Evolutionary conservation across 2,329 filamentous ascomycete species (phyloP).

Genomic region (Trichoderma cornu-damae): DNA sequence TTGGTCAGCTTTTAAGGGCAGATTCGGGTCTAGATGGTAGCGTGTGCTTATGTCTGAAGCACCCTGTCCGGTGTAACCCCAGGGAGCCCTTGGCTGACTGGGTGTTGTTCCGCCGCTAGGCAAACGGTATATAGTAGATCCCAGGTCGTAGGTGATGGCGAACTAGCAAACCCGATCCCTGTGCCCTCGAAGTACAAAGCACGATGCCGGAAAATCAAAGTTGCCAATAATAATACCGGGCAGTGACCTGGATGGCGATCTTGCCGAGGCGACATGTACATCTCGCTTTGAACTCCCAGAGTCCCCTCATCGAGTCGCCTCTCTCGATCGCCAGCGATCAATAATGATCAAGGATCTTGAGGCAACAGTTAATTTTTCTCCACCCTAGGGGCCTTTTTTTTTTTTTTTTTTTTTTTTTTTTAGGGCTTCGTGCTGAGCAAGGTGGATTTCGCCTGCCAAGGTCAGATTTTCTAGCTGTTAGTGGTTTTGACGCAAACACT

Average conservation of each 20-base stretch:
- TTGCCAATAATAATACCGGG: background rate
- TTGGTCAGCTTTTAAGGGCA: background rate
- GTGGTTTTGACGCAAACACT: background rate
- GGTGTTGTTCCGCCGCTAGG: background rate
- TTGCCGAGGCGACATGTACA: background rate
- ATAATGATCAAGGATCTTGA: slow-evolving; percentile 7
- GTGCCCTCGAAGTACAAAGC: background rate
- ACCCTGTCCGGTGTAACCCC: background rate
- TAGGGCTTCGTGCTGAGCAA: background rate
- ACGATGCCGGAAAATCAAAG: background rate
- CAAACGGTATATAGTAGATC: background rate
- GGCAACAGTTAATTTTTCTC: background rate
- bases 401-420: too few relatives aligned
- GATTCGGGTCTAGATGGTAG: background rate
- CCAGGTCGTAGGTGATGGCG: background rate
- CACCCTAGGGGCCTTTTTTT: background rate
- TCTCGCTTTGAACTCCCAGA: background rate
- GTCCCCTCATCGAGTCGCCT: slow-evolving; percentile 8
- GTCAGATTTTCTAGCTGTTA: background rate
- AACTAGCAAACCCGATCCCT: background rate
- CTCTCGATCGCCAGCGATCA: slow-evolving; percentile 7
- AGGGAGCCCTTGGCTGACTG: background rate
- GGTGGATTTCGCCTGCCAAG: background rate
- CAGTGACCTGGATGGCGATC: background rate
- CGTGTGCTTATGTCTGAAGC: background rate